Evolutionary conservation across 208 protist genomes (phyloP).

Genomic region (Naegleria lovaniensis): DNA sequence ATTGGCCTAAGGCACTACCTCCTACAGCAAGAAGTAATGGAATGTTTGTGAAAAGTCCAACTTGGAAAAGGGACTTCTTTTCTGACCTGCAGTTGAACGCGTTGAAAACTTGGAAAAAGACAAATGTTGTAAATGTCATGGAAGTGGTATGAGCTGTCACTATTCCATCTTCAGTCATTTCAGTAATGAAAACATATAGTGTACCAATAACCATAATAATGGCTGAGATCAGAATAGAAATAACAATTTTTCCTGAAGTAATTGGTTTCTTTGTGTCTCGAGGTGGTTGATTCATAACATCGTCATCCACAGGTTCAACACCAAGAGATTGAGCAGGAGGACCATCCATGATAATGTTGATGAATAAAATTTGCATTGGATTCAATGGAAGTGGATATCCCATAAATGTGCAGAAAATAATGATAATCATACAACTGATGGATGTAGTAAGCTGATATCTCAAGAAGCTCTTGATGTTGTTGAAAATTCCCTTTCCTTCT

Average conservation of each 20-base stretch:
- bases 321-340: constrained; percentile 89
- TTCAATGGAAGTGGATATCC: constrained; percentile 59
- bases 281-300: constrained; percentile 79
- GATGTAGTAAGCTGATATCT: constrained; percentile 94
- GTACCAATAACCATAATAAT: constrained; percentile 45
- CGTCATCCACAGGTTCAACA: constrained; percentile 74
- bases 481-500: constrained; percentile 89
- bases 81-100: constrained; percentile 47
- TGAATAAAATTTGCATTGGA: constrained; percentile 87
- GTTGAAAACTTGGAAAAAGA: constrained; percentile 60
- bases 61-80: constrained; percentile 44
- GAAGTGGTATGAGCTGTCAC: constrained; percentile 40
- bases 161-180: constrained; percentile 34
- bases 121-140: constrained; percentile 56
- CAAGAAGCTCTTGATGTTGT: constrained; percentile 95
- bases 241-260: constrained; percentile 48
- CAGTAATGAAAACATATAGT: constrained; percentile 31
- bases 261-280: constrained; percentile 72
- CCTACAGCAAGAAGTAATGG: background rate
- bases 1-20: background rate
- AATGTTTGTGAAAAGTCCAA: constrained; percentile 36
- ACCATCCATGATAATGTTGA: constrained; percentile 98
- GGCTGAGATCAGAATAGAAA: constrained; percentile 34
- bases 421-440: constrained; percentile 62
- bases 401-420: constrained; percentile 55